Base-by-base conservation (phyloP, 345 rosid species). In the Salix exigua region DNA sequence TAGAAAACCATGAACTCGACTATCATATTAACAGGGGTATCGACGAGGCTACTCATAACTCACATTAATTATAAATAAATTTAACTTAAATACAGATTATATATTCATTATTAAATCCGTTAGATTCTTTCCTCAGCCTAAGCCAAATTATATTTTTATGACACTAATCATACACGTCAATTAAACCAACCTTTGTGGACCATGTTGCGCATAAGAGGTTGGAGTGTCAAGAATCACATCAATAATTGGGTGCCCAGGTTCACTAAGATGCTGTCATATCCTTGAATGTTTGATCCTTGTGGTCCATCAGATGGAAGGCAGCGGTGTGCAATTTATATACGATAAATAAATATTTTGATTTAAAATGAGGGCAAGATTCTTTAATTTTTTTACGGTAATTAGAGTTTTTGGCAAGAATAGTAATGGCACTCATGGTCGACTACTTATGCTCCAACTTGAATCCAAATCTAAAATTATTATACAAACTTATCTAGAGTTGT, bases 231-330 rank as follows among this genome's bases (percentile, higher is more conserved):
- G 19, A 44, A 69, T 69, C 72, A 11, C 42, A 31, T 5, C 68
- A 74, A 74, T 74, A 74, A 74, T 63, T 74, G 69, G 44, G 48
- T 19, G 68, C 69, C 46, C 60, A 73, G 68, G 60, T 26, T 73
- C 70, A 42, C 30, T 30, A 19, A 28, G 40, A 28, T 4, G 69
- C 35, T 16, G 28, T 30, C 6, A 42, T 44, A 48, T 46, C 35
- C 62, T 48, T 21, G 28, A 33, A 13, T 64, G 2, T 25, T 30
- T 37, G 4, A 48, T 46, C 33, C 10, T 17, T 0, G 71, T 33
- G 64, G 71, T 66, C 71, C 64, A n/a, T 48, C 64, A 30, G 12
- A n/a, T 44, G 55, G n/a, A 63, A 7, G 38, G 14, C 16, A 62
- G 25, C 33, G 0, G 44, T 2, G 44, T 40, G 13, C 2, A 51